Evolutionary conservation across 2,329 filamentous ascomycete species (phyloP).

Genomic region (Aspergillus niger): DNA sequence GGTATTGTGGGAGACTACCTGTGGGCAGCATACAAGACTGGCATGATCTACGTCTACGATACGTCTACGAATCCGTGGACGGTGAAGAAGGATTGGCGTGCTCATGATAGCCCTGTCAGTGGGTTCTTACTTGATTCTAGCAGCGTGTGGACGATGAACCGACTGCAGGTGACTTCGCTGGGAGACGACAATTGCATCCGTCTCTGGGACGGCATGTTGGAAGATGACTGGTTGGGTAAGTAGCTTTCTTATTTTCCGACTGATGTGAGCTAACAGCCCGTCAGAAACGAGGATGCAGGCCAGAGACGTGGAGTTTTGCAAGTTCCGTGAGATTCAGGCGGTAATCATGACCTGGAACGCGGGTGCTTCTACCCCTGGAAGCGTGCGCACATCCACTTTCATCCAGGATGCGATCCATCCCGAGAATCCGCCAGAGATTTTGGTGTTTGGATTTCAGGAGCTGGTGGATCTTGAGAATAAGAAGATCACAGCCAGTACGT

Average conservation of each 20-base stretch:
- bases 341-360: constrained; percentile 95
- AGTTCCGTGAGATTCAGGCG: constrained; percentile 77
- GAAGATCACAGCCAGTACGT: constrained; percentile 85
- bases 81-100: constrained; percentile 92
- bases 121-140: constrained; percentile 76
- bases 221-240: constrained; percentile 86
- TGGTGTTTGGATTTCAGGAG: constrained; percentile 97
- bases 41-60: constrained; percentile 92
- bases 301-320: constrained; percentile 79
- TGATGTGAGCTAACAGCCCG: constrained; percentile 21
- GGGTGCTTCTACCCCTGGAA: constrained; percentile 88
- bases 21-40: constrained; percentile 94
- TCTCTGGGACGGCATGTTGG: constrained; percentile 88
- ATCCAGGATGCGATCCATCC: constrained; percentile 76
- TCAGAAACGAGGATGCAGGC: constrained; percentile 80
- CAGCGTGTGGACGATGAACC: constrained; percentile 81
- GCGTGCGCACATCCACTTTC: constrained; percentile 75
- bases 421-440: constrained; percentile 80
- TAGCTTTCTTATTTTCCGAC: constrained; percentile 7
- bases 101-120: constrained; percentile 79
- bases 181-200: constrained; percentile 83
- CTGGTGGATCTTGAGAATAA: constrained; percentile 98
- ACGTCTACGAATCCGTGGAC: constrained; percentile 79
- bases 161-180: constrained; percentile 80
- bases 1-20: constrained; percentile 77